A percentile compares a stretch with the other conserved stretches of the same genome.
These are phyloP conservation scores for Globisporangium iwayamae DNA, from an alignment of 352 stramenopile species.

Conservation along the genomic window DNA sequence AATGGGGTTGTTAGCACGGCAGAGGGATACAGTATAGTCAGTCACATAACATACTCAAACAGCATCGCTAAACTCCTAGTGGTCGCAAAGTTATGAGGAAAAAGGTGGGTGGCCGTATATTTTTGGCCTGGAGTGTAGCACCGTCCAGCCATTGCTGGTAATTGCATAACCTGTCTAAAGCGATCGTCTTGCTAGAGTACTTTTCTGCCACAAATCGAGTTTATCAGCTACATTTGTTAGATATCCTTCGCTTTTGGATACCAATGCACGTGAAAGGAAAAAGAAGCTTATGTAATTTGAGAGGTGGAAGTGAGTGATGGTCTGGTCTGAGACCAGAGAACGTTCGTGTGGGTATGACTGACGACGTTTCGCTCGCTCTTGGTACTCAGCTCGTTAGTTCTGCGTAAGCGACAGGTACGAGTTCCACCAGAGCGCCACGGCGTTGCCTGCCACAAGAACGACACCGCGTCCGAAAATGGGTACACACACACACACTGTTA, in stretches of 20 bases:
- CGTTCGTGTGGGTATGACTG: background rate
- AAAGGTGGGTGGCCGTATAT: no score
- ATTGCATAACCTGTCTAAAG: no score
- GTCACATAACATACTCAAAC: no score
- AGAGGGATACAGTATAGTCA: no score
- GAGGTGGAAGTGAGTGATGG: slow-evolving; percentile 6
- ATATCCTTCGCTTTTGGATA: background rate
- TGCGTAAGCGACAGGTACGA: slow-evolving; percentile 73
- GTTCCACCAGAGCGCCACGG: slow-evolving; percentile 75
- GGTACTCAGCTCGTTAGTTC: slow-evolving; percentile 14
- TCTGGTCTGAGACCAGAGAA: background rate
- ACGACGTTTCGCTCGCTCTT: background rate
- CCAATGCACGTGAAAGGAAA: background rate
- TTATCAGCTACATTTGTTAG: no score
- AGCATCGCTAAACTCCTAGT: no score
- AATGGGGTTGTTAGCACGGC: no score
- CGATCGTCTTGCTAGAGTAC: no score
- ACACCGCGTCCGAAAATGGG: slow-evolving; percentile 8
- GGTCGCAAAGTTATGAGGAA: no score
- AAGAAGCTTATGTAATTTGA: slow-evolving; percentile 9
- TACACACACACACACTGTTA: background rate
- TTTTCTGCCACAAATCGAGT: no score
- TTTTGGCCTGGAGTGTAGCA: no score
- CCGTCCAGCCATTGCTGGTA: no score
- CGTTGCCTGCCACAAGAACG: slow-evolving; percentile 42